Conservation (phyloP, 176 grass and related monocot genomes). For the Pontederia paniculata region DNA sequence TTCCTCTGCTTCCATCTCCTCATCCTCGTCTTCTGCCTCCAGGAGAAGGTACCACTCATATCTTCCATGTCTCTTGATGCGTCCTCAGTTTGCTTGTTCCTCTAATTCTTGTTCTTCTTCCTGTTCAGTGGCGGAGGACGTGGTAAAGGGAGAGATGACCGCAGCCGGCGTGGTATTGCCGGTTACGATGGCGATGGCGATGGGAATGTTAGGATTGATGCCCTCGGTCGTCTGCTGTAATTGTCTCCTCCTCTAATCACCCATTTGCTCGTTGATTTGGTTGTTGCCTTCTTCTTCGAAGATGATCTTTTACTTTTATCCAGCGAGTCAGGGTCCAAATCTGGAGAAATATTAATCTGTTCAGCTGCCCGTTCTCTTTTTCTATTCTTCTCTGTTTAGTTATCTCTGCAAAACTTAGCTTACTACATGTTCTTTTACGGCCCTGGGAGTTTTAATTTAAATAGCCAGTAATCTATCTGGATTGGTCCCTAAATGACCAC, state of each 20-base stretch:
- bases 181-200: slow-evolving; percentile 18
- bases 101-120: background rate
- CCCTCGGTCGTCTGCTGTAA: slow-evolving; percentile 69
- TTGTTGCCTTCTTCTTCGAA: background rate
- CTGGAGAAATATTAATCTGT: too few species aligned
- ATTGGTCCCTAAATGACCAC: too few species aligned
- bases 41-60: background rate
- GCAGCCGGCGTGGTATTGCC: background rate
- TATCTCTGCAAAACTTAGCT: too few species aligned
- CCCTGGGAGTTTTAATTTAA: too few species aligned
- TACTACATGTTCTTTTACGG: too few species aligned
- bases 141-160: slow-evolving; percentile 9
- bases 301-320: background rate
- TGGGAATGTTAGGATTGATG: slow-evolving; percentile 37
- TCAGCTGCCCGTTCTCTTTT: too few species aligned
- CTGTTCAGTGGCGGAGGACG: slow-evolving; percentile 29
- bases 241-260: background rate
- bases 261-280: background rate
- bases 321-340: too few species aligned
- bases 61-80: background rate
- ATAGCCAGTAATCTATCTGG: too few species aligned
- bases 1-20: background rate
- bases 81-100: background rate
- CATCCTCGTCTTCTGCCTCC: background rate
- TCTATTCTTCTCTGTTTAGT: too few species aligned